These are phyloP conservation scores for Myriangium duriaei DNA, from an alignment of 2,329 filamentous ascomycete species.

Conservation along the genomic window DNA sequence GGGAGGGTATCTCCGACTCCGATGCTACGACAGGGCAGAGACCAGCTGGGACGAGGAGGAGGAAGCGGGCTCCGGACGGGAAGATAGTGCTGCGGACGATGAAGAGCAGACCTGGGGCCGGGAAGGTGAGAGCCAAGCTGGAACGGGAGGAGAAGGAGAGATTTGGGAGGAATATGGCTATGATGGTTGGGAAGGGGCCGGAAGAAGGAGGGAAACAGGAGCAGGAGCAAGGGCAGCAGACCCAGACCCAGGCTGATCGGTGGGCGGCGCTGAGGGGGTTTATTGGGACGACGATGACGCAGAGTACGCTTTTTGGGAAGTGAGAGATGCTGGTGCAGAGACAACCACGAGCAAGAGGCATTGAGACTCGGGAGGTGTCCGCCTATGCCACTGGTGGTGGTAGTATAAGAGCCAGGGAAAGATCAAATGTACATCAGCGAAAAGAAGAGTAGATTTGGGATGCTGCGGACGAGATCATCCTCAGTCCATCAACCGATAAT, in stretches of 20 bases:
- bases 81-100: constrained; percentile 65
- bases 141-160: constrained; percentile 71
- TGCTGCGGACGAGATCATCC: too few relatives aligned
- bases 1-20: constrained; percentile 21
- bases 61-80: constrained; percentile 15
- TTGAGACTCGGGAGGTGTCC: too few relatives aligned
- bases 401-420: too few relatives aligned
- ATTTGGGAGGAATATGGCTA: constrained; percentile 72
- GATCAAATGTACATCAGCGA: too few relatives aligned
- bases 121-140: constrained; percentile 71
- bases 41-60: constrained; percentile 12
- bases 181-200: constrained; percentile 37
- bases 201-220: constrained; percentile 17
- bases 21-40: constrained; percentile 14
- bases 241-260: constrained; percentile 37
- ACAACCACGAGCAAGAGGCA: too few relatives aligned
- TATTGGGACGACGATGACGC: constrained; percentile 79
- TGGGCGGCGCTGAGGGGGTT: constrained; percentile 77
- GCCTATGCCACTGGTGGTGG: too few relatives aligned
- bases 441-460: too few relatives aligned
- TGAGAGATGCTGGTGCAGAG: too few relatives aligned
- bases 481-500: too few relatives aligned
- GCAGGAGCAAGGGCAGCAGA: constrained; percentile 13
- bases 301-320: constrained; percentile 58
- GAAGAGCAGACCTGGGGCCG: constrained; percentile 60